A percentile compares a stretch with the other conserved stretches of the same genome.
These are phyloP conservation scores for Fragilaria radians DNA, from an alignment of 108 stramenopile species.

Conservation along the genomic window DNA sequence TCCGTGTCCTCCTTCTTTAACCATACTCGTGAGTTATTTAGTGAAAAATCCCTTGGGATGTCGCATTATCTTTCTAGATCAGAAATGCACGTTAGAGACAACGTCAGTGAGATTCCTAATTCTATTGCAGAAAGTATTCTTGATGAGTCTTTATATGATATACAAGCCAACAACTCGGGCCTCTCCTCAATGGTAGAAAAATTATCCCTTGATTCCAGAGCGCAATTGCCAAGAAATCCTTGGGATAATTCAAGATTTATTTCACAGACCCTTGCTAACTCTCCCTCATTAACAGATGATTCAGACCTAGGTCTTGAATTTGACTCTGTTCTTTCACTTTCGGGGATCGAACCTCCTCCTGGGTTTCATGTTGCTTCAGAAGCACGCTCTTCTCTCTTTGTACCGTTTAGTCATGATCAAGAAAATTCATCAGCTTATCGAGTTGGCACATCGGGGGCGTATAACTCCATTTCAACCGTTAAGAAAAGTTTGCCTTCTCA, in stretches of 20 bases:
- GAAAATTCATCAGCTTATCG: too few species aligned
- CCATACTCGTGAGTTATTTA: slow-evolving; percentile 17
- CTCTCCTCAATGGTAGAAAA: not conserved
- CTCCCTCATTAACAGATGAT: not conserved
- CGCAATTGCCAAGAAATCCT: not conserved
- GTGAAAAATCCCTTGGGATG: too few species aligned
- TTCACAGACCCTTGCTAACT: not conserved
- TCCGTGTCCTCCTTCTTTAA: slow-evolving; percentile 22
- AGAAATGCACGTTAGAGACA: too few species aligned
- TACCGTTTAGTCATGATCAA: too few species aligned
- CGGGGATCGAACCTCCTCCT: not conserved
- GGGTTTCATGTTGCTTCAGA: too few species aligned
- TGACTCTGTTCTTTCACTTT: not conserved
- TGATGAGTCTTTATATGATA: not conserved
- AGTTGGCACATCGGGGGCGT: too few species aligned
- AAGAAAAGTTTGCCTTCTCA: too few species aligned
- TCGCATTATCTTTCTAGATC: too few species aligned
- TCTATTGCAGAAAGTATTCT: not conserved
- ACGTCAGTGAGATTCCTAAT: not conserved
- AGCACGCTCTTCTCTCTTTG: too few species aligned
- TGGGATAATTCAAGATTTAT: too few species aligned
- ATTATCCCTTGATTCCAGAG: not conserved
- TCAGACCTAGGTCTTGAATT: not conserved
- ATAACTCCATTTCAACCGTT: too few species aligned
- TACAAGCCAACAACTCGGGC: not conserved